These are phyloP conservation scores for Theobroma grandiflorum DNA, from an alignment of 441 rosid genomes.

Conservation along the genomic window DNA sequence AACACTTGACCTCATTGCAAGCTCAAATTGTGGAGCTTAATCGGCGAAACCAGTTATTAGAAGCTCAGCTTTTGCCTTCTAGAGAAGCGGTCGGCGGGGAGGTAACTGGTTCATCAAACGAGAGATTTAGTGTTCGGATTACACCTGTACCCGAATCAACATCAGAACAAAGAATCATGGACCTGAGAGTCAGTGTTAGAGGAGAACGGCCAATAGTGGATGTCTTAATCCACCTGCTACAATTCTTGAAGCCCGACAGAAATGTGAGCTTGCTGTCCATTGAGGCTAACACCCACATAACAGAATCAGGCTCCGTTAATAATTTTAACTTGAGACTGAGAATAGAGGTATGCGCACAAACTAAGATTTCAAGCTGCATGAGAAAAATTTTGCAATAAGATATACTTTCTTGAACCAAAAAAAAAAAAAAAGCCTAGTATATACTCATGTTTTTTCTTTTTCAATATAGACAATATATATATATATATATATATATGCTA, in stretches of 20 bases:
- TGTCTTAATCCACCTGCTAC: conserved; percentile 14
- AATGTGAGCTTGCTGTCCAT: conserved; percentile 22
- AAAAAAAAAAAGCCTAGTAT: too few relatives aligned
- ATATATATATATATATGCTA: too few relatives aligned
- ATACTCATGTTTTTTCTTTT: too few relatives aligned
- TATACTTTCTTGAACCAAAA: too few relatives aligned
- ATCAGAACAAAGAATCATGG: conserved; percentile 4
- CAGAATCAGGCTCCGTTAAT: conserved; percentile 7
- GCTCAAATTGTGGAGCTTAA: conserved; percentile 41
- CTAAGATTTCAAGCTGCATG: neutral
- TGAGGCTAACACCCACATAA: conserved; percentile 6
- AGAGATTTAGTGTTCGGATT: neutral
- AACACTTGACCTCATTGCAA: conserved; percentile 46
- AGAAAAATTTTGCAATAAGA: neutral
- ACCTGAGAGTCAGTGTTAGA: conserved; percentile 19
- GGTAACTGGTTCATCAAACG: neutral
- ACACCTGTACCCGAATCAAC: neutral
- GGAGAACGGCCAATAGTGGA: conserved; percentile 6
- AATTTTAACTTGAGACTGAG: conserved; percentile 1
- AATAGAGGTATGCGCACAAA: conserved; percentile 18
- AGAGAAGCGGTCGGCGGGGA: conserved; percentile 16
- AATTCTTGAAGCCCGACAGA: conserved; percentile 22
- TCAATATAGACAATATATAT: too few relatives aligned
- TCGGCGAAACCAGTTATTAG: conserved; percentile 15
- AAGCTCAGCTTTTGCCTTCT: conserved; percentile 21